A percentile compares a stretch with the other conserved stretches of the same genome.
Evolutionary conservation across 371 early-diverging fungal genomes (phyloP).

Genomic region (Mortierella sp.): DNA sequence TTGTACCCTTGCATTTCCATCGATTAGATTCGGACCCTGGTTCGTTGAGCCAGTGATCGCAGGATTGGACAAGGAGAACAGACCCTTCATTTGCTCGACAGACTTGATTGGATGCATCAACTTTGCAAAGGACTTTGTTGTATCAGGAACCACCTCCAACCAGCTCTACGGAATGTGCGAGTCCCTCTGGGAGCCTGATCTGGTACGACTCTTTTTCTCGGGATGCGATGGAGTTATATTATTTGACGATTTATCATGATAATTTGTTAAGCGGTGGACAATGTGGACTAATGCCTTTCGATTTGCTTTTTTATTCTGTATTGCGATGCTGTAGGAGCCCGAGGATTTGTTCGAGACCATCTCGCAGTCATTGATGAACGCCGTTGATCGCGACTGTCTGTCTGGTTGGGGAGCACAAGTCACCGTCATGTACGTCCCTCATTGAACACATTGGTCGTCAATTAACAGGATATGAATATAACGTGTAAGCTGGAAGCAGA

Average conservation of each 20-base stretch:
- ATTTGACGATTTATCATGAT: background rate
- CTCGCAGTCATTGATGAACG: constrained; percentile 97
- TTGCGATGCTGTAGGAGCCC: constrained; percentile 74
- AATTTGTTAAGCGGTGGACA: too few relatives aligned
- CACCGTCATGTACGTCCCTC: constrained; percentile 83
- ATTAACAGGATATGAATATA: background rate
- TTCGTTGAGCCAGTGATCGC: constrained; percentile 97
- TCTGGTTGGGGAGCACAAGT: constrained; percentile 99
- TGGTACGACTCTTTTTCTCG: constrained; percentile 65
- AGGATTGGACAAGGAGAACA: constrained; percentile 93
- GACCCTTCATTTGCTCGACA: constrained; percentile 97
- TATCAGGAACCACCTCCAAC: constrained; percentile 93
- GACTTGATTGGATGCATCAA: constrained; percentile 99
- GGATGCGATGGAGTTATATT: background rate
- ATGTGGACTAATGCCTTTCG: background rate
- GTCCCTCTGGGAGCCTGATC: constrained; percentile 97
- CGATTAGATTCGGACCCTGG: constrained; percentile 94
- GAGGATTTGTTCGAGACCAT: constrained; percentile 99
- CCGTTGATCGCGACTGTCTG: constrained; percentile 98
- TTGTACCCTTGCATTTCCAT: background rate
- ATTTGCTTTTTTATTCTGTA: background rate
- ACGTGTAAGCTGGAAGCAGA: background rate
- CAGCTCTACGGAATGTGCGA: constrained; percentile 99
- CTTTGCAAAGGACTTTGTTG: constrained; percentile 97
- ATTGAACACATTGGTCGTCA: background rate